Evolutionary conservation across 305 asterid species (phyloP).

Genomic region (Ilex paraguariensis): DNA sequence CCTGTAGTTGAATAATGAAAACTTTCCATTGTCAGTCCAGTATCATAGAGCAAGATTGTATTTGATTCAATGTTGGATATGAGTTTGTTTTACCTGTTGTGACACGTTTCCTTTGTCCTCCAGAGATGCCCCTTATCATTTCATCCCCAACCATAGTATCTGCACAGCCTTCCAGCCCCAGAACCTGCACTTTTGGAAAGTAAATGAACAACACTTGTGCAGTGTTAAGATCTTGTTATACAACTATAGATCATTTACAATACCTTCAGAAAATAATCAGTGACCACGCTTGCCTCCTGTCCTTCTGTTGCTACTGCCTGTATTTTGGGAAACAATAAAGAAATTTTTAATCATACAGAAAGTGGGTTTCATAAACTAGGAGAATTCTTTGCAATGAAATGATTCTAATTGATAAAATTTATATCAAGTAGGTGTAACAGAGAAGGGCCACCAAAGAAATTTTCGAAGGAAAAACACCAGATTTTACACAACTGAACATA

Average conservation of each 20-base stretch:
- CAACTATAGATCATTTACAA: too few relatives aligned
- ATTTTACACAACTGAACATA: too few relatives aligned
- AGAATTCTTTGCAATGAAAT: too few relatives aligned
- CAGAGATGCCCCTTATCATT: slow-evolving; percentile 82
- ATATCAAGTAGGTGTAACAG: background rate
- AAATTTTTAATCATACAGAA: background rate
- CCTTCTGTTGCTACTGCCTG: slow-evolving; percentile 78
- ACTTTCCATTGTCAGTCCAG: too few relatives aligned
- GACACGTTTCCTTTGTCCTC: slow-evolving; percentile 86
- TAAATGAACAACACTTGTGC: slow-evolving; percentile 2
- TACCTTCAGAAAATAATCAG: slow-evolving; percentile 60
- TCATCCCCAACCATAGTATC: slow-evolving; percentile 81
- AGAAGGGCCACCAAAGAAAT: too few relatives aligned
- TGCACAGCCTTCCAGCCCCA: slow-evolving; percentile 78
- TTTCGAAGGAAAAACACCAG: too few relatives aligned
- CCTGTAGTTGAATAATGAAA: slow-evolving; percentile 25
- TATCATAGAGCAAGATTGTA: too few relatives aligned
- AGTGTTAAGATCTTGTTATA: too few relatives aligned
- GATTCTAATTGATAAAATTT: background rate
- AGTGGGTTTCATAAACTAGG: background rate
- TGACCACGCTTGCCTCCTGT: slow-evolving; percentile 57
- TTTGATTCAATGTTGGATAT: slow-evolving; percentile 1
- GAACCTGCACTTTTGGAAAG: slow-evolving; percentile 27
- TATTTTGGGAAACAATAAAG: slow-evolving; percentile 5
- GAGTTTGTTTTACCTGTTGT: slow-evolving; percentile 49